A percentile compares a stretch with the other conserved stretches of the same genome.
These are phyloP conservation scores for Peronospora farinosa DNA, from an alignment of 352 stramenopile species.

Conservation along the genomic window DNA sequence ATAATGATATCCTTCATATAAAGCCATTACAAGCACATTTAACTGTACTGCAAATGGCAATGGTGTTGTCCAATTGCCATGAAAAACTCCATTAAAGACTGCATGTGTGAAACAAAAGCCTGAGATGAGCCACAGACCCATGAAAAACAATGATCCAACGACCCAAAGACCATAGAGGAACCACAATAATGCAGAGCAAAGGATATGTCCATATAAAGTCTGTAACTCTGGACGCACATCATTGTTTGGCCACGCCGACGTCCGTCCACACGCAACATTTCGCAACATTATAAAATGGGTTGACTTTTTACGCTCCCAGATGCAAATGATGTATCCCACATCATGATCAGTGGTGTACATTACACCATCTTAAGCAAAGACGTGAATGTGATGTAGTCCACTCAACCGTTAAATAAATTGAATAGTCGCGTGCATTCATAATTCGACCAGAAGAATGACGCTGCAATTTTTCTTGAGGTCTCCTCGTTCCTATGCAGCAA, in stretches of 20 bases:
- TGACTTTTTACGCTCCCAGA: too few relatives aligned
- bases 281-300: not conserved
- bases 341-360: too few relatives aligned
- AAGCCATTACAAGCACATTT: slow-evolving; percentile 27
- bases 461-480: not conserved
- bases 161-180: slow-evolving; percentile 29
- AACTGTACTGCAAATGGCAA: slow-evolving; percentile 19
- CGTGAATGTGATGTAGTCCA: too few relatives aligned
- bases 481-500: not conserved
- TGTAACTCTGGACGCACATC: slow-evolving; percentile 21
- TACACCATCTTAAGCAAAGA: too few relatives aligned
- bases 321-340: too few relatives aligned
- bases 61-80: slow-evolving; percentile 10
- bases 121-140: slow-evolving; percentile 15
- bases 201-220: slow-evolving; percentile 11
- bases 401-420: not conserved
- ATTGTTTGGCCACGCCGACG: slow-evolving; percentile 18
- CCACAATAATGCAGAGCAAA: slow-evolving; percentile 19
- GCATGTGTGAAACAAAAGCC: slow-evolving; percentile 3
- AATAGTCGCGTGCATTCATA: not conserved
- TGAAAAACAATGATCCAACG: slow-evolving; percentile 20
- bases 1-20: slow-evolving; percentile 47
- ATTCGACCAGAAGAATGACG: not conserved
- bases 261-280: not conserved
- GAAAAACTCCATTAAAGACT: not conserved